Base-by-base conservation (phyloP, 129 eudicot genomes). In the Sambucus nigra region DNA sequence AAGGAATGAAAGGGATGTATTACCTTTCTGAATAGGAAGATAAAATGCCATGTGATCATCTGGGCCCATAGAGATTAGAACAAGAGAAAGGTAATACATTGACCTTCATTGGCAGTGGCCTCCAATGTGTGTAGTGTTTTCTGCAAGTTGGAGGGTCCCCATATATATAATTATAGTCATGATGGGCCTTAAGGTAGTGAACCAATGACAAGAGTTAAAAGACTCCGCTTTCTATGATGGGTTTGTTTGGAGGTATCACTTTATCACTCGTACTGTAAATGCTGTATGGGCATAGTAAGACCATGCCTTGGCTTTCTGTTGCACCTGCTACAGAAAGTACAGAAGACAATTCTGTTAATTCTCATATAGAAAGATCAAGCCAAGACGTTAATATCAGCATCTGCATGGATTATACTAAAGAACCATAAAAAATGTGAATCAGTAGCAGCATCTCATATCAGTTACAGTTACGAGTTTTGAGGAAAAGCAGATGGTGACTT, bases 91-190 rank as follows among this genome's bases (percentile, higher is more conserved):
- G 17, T 26, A 27, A 29, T 22, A 27, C 51, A 39, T 33, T 33
- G 52, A 54, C 24, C 59, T 67, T 47, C 33, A 26, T 23, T 22
- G 64, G 18, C 48, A 18, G 44, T 48, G 47, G 52, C 25, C 41
- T 50, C 55, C 31, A 50, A 47, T 55, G 15, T n/a, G n/a, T 21
- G 31, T 56, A 23, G 64, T 55, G 71, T 49, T 51, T 35, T 25
- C 52, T 57, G 51, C 19, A 5, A 25, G 23, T 39, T 52, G 47
- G 50, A 51, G 64, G 72, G 65, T 40, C 72, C 42, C 42, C 42
- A 12, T 2, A 35, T 35, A 35, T 35, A 35, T 35, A 35, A 9
- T 7, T 35, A 35, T 35, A n/a, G n/a, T n/a, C n/a, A 31, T 31
- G 38, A 31, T 31, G 15, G 47, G 15, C 47, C 1, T 42, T 16